A percentile compares a stretch with the other conserved stretches of the same genome.
These are phyloP conservation scores for Helicostylum pulchrum DNA, from an alignment of 192 early-diverging fungal species.

Conservation along the genomic window DNA sequence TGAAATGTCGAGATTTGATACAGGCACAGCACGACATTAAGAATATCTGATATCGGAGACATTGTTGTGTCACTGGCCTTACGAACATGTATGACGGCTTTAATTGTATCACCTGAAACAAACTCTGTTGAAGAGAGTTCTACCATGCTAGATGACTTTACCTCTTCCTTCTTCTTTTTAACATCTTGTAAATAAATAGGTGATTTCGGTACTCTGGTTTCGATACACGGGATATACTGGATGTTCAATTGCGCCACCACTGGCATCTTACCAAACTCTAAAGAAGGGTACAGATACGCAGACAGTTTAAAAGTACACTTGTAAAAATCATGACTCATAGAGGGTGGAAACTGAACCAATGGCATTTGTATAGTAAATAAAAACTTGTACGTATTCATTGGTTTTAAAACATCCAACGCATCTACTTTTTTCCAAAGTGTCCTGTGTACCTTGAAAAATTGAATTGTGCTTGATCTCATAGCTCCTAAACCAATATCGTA, in stretches of 20 bases:
- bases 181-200: slow-evolving; percentile 7
- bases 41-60: no score
- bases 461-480: background rate
- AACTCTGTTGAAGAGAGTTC: slow-evolving; percentile 2
- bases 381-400: background rate
- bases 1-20: background rate
- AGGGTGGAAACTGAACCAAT: slow-evolving; percentile 10
- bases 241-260: background rate
- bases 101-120: background rate
- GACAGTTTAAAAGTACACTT: background rate
- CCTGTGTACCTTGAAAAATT: background rate
- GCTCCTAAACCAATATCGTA: slow-evolving; percentile 1
- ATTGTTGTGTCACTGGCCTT: background rate
- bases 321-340: background rate
- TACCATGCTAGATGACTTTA: background rate
- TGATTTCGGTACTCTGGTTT: background rate
- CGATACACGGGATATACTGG: slow-evolving; percentile 1
- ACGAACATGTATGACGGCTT: background rate
- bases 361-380: slow-evolving; percentile 6
- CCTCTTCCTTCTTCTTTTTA: background rate
- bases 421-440: background rate
- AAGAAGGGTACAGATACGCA: slow-evolving; percentile 1
- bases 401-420: background rate
- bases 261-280: background rate
- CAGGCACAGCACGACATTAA: background rate